Conservation (phyloP, 2,329 filamentous ascomycete species). For the Fusarium subtropicale region DNA sequence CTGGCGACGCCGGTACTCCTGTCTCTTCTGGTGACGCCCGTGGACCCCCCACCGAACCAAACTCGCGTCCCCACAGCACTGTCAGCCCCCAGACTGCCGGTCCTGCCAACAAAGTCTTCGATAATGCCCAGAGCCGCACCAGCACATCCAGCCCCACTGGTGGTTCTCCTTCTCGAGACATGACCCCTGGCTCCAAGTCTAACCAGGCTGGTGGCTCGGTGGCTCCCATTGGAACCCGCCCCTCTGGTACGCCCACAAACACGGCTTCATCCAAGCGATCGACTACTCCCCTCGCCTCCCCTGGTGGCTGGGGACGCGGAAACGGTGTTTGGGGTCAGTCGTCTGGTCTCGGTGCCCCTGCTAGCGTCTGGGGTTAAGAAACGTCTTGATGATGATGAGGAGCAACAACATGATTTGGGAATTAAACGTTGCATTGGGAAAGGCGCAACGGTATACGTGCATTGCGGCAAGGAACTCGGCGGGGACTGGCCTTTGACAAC, state of each 20-base stretch:
- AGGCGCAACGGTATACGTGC: slow-evolving; percentile 46
- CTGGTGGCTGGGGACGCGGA: slow-evolving; percentile 82
- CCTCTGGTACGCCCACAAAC: slow-evolving; percentile 67
- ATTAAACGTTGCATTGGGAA: slow-evolving; percentile 45
- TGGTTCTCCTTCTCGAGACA: slow-evolving; percentile 79
- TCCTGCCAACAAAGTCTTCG: slow-evolving; percentile 69
- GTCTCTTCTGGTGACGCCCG: slow-evolving; percentile 55
- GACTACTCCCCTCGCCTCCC: slow-evolving; percentile 92
- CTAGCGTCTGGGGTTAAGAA: slow-evolving; percentile 89
- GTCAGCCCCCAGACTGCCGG: slow-evolving; percentile 80
- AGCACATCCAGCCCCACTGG: slow-evolving; percentile 85
- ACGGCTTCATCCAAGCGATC: slow-evolving; percentile 76
- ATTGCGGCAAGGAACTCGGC: slow-evolving; percentile 40
- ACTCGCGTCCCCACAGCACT: slow-evolving; percentile 83
- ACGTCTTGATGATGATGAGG: not conserved
- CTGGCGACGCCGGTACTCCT: slow-evolving; percentile 54
- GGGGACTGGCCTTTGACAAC: slow-evolving; percentile 18
- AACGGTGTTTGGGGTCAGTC: slow-evolving; percentile 88
- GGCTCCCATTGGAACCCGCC: slow-evolving; percentile 93
- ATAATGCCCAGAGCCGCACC: slow-evolving; percentile 75
- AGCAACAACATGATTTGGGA: slow-evolving; percentile 24
- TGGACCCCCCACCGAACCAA: slow-evolving; percentile 62
- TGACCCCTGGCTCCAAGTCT: slow-evolving; percentile 65
- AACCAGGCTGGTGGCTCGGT: slow-evolving; percentile 72
- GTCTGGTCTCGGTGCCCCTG: slow-evolving; percentile 84